Evolutionary conservation across 305 asterid species (phyloP).

Genomic region (Petunia hybrid): DNA sequence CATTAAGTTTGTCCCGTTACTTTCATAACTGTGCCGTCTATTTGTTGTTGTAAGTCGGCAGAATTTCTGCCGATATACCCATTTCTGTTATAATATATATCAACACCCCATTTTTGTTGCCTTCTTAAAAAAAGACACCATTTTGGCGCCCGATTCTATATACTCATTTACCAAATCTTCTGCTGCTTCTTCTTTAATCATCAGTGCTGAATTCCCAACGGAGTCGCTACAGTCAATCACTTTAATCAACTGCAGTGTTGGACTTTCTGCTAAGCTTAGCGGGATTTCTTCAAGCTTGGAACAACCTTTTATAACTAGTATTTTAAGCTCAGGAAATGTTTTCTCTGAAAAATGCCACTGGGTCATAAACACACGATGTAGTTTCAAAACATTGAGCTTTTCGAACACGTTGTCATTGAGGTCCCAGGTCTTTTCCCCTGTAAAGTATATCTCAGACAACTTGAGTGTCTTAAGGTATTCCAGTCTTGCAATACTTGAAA

Average conservation of each 20-base stretch:
- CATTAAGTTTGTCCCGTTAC: too few relatives aligned
- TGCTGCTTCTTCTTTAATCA: neutral
- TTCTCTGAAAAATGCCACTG: conserved; percentile 25
- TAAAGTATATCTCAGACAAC: neutral
- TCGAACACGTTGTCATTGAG: conserved; percentile 7
- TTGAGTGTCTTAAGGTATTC: conserved; percentile 34
- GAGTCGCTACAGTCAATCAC: neutral
- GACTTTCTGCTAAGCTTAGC: neutral
- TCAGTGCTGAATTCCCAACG: neutral
- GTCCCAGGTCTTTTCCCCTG: conserved; percentile 28
- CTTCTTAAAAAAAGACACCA: too few relatives aligned
- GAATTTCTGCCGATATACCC: too few relatives aligned
- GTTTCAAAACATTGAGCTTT: neutral
- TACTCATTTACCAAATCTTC: neutral
- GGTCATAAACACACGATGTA: conserved; percentile 1
- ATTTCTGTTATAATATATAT: too few relatives aligned
- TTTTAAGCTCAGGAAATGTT: conserved; percentile 34
- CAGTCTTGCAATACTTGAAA: conserved; percentile 21
- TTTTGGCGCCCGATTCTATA: too few relatives aligned
- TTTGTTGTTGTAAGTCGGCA: too few relatives aligned
- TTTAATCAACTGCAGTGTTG: conserved; percentile 33
- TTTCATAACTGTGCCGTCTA: too few relatives aligned
- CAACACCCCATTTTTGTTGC: too few relatives aligned
- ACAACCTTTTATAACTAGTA: conserved; percentile 25
- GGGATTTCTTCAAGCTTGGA: conserved; percentile 34